These are phyloP conservation scores for Fusarium penzigii DNA, from an alignment of 2,329 filamentous ascomycete genomes.

Conservation along the genomic window DNA sequence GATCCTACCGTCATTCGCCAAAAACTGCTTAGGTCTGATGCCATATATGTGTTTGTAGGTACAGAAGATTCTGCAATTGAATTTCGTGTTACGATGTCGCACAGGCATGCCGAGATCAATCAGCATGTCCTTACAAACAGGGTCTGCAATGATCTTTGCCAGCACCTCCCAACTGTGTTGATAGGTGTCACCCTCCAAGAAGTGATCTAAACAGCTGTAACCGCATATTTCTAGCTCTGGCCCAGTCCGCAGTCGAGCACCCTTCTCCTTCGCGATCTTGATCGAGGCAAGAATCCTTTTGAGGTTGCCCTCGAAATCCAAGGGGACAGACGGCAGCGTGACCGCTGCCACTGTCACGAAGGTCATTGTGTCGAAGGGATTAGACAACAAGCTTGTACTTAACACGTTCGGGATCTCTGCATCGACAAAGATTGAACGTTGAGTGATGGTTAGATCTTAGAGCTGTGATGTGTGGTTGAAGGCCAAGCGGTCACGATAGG, in stretches of 20 bases:
- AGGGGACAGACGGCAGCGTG: conserved; percentile 16
- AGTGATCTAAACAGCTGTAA: conserved; percentile 62
- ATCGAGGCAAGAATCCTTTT: conserved; percentile 66
- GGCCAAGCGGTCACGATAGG: too few species aligned
- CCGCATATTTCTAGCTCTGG: conserved; percentile 51
- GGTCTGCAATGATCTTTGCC: conserved; percentile 33
- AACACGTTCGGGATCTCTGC: too few species aligned
- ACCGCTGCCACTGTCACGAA: too few species aligned
- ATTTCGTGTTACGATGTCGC: conserved; percentile 11
- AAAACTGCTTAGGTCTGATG: conserved; percentile 69
- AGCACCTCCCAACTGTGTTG: conserved; percentile 36
- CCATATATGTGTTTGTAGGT: conserved; percentile 66
- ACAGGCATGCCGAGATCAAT: conserved; percentile 41
- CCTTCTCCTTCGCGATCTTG: conserved; percentile 56
- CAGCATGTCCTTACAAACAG: conserved; percentile 39
- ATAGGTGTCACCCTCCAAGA: conserved; percentile 48
- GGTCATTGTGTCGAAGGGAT: too few species aligned
- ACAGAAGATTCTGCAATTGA: conserved; percentile 40
- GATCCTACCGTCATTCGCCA: conserved; percentile 64
- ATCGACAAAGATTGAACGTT: too few species aligned
- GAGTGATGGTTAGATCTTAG: too few species aligned
- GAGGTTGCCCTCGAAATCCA: conserved; percentile 53
- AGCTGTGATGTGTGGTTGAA: too few species aligned
- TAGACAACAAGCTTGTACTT: too few species aligned
- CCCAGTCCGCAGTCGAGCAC: conserved; percentile 63